Percentiles rank a stretch among this genome's conserved stretches.
Conservation (phyloP, 306 rosid genomes). For the Vigna unguiculata region DNA sequence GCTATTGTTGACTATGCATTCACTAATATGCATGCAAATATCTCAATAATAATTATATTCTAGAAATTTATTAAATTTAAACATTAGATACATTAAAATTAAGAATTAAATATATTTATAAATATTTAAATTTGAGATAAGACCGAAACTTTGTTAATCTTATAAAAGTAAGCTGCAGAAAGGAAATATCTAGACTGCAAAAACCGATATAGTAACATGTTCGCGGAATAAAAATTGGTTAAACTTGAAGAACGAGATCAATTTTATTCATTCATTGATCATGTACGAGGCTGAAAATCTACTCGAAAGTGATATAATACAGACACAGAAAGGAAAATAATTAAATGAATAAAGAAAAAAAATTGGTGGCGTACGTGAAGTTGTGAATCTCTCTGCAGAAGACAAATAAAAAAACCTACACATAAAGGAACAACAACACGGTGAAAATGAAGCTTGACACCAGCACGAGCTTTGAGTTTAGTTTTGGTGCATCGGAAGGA, state of each 20-base stretch:
- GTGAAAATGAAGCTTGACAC: conserved; percentile 50
- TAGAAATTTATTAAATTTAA: too few species aligned
- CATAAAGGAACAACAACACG: conserved; percentile 10
- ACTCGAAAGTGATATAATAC: conserved; percentile 9
- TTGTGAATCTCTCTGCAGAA: conserved; percentile 27
- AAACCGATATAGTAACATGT: neutral
- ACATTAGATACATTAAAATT: too few species aligned
- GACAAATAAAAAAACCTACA: conserved; percentile 22
- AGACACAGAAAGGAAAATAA: neutral
- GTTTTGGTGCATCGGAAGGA: conserved; percentile 49
- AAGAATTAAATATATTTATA: too few species aligned
- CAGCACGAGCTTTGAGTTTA: conserved; percentile 41
- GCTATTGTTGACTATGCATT: too few species aligned
- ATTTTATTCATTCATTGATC: conserved; percentile 33
- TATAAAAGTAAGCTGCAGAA: neutral
- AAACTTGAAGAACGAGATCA: neutral
- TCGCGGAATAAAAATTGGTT: neutral
- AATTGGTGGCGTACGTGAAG: neutral
- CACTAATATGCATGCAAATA: too few species aligned
- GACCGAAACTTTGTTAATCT: too few species aligned
- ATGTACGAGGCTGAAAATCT: conserved; percentile 38
- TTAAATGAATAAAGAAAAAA: conserved; percentile 10
- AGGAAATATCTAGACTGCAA: neutral
- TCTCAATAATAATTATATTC: too few species aligned
- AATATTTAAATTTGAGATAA: too few species aligned